Conservation (phyloP, 495 filamentous ascomycete species). For the Pyrenopolyporus hunteri region DNA sequence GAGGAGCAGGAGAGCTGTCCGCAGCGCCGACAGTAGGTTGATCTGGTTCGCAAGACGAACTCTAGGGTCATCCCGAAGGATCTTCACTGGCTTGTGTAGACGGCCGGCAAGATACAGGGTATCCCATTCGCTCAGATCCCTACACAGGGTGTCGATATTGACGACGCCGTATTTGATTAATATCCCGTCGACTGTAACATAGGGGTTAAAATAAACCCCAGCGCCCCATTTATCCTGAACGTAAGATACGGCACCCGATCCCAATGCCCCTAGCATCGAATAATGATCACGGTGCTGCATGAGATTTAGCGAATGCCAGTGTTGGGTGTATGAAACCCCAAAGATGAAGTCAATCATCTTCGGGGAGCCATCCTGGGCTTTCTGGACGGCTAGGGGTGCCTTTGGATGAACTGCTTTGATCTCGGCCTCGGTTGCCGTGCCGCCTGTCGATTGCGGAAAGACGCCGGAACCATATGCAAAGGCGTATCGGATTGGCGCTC, state of each 20-base stretch:
- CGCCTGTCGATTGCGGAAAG: slow-evolving; percentile 76
- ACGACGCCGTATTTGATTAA: slow-evolving; percentile 98
- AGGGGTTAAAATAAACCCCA: slow-evolving; percentile 97
- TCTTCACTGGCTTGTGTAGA: slow-evolving; percentile 96
- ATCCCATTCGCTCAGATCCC: slow-evolving; percentile 85
- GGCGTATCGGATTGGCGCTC: slow-evolving; percentile 91
- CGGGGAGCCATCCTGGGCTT: slow-evolving; percentile 80
- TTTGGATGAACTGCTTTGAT: slow-evolving; percentile 73
- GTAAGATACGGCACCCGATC: slow-evolving; percentile 79
- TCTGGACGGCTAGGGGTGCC: slow-evolving; percentile 74
- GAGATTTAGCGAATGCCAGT: slow-evolving; percentile 95
- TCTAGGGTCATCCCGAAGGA: slow-evolving; percentile 88
- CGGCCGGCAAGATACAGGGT: slow-evolving; percentile 93
- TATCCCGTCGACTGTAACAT: slow-evolving; percentile 92
- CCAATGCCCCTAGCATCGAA: slow-evolving; percentile 81
- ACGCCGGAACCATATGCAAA: slow-evolving; percentile 98
- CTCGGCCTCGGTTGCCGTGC: slow-evolving; percentile 55
- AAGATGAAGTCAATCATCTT: slow-evolving; percentile 99
- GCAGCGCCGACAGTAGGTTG: slow-evolving; percentile 88
- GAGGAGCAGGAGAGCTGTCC: slow-evolving; percentile 85
- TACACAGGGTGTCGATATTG: slow-evolving; percentile 84
- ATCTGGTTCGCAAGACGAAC: slow-evolving; percentile 93
- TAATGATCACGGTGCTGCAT: slow-evolving; percentile 90
- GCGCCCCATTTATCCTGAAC: slow-evolving; percentile 90
- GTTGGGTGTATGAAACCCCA: slow-evolving; percentile 91